Evolutionary conservation across 371 early-diverging fungal species (phyloP), one percentile per base, ranked within the genome.

Genomic region (Mortierella sp.): DNA sequence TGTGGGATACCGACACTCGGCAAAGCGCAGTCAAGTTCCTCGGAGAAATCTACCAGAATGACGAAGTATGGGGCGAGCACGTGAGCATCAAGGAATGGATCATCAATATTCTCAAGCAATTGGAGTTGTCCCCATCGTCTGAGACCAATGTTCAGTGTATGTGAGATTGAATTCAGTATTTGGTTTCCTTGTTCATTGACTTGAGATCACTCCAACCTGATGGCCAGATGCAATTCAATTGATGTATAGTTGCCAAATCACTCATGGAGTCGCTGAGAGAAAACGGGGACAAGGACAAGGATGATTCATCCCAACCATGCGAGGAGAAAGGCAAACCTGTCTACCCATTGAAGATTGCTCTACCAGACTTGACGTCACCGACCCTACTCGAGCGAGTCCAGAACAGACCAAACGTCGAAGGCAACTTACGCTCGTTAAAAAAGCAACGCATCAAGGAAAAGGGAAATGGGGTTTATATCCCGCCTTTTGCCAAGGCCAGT

Each of bases 41-140:
- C 7, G 34, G 34, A 34, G 34, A 34, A 10, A 34, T 34, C 34
- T 52, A 52, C 21, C 14, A 22, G 22, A 22, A 57, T 14, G 47
- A 47, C 31, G 19, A n/a, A 2, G 12, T 19, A 5, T 46, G 47
- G 57, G 46, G 27, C 12, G 27, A 21, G 27, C 12, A 25, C 4
- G 28, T n/a, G 10, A 14, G 37, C 16, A 16, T 34, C 3, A 57
- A 57, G 19, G 25, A 28, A 29, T 47, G 57, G 57, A 31, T 57
- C 5, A 19, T 57, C n/a, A n/a, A 24, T 34, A 4, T 41, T 6
- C 47, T 57, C 37, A 52, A 13, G n/a, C 52, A 19, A 2, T 21
- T 52, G 37, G 31, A 19, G 7, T 21, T 52, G 37, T 16, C 21
- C 28, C 19, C 16, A 4, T 34, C 34, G 4, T 34, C 34, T 7